A percentile compares a stretch with the other conserved stretches of the same genome.
These are phyloP conservation scores for Phaeotremella fagi DNA, from an alignment of 768 basidiomycete species.

Conservation along the genomic window DNA sequence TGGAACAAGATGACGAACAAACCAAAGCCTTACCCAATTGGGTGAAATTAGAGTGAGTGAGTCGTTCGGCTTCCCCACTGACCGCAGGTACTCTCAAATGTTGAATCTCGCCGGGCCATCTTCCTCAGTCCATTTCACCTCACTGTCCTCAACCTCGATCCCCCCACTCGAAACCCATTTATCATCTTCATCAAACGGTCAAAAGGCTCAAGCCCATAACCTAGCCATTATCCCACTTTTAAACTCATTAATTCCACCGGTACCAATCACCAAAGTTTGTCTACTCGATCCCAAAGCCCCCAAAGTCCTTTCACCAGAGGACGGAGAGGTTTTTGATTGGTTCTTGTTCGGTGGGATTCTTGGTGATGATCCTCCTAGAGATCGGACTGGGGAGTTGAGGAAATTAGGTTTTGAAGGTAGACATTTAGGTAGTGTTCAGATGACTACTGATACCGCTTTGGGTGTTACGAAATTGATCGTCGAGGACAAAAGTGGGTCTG, in stretches of 20 bases:
- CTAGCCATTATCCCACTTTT: slow-evolving; percentile 50
- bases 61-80: slow-evolving; percentile 29
- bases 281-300: slow-evolving; percentile 89
- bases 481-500: slow-evolving; percentile 58
- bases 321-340: slow-evolving; percentile 72
- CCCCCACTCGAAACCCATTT: slow-evolving; percentile 53
- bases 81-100: slow-evolving; percentile 66
- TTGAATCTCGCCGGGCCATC: slow-evolving; percentile 63
- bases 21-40: slow-evolving; percentile 61
- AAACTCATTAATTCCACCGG: slow-evolving; percentile 28
- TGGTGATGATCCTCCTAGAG: slow-evolving; percentile 95
- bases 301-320: slow-evolving; percentile 64
- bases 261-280: slow-evolving; percentile 65
- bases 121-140: slow-evolving; percentile 73
- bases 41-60: slow-evolving; percentile 86
- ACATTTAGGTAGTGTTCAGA: slow-evolving; percentile 81
- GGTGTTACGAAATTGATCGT: slow-evolving; percentile 83
- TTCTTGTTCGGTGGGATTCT: slow-evolving; percentile 73
- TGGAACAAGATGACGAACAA: slow-evolving; percentile 84
- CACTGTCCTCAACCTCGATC: slow-evolving; percentile 70
- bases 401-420: slow-evolving; percentile 78
- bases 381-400: slow-evolving; percentile 84
- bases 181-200: slow-evolving; percentile 30
- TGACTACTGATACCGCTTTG: slow-evolving; percentile 97
- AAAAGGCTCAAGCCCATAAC: slow-evolving; percentile 9